A percentile compares a stretch with the other conserved stretches of the same genome.
These are phyloP conservation scores for Nyssa sinensis DNA, from an alignment of 148 eudicot genomes.

Conservation along the genomic window DNA sequence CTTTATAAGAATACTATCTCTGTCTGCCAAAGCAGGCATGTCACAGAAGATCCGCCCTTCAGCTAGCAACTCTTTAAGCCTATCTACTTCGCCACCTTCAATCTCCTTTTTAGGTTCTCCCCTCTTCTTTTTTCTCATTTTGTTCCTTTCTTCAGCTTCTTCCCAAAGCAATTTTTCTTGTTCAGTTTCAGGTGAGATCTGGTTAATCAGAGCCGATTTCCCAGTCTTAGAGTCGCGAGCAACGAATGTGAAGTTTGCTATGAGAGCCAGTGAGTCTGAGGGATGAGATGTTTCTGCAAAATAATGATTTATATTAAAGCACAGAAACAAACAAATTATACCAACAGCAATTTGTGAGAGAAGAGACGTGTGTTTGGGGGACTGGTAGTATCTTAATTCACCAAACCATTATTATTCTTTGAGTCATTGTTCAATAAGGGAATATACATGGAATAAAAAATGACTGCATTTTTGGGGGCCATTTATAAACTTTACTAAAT, in stretches of 20 bases:
- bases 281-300: conserved; percentile 42
- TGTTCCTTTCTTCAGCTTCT: conserved; percentile 86
- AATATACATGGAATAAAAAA: background rate
- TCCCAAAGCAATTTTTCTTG: conserved; percentile 66
- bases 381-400: background rate
- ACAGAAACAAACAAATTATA: background rate
- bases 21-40: conserved; percentile 90
- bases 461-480: background rate
- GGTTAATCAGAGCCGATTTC: conserved; percentile 70
- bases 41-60: conserved; percentile 78
- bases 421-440: background rate
- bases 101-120: conserved; percentile 42
- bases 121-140: conserved; percentile 54
- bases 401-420: background rate
- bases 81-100: conserved; percentile 36
- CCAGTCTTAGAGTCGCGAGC: conserved; percentile 86
- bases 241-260: conserved; percentile 92
- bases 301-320: background rate
- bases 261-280: conserved; percentile 58
- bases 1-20: conserved; percentile 85
- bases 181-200: conserved; percentile 62
- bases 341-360: conserved; percentile 6
- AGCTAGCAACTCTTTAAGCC: conserved; percentile 64
- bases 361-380: background rate
- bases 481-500: no score